Base-by-base conservation (phyloP, 768 basidiomycete genomes). In the Crassisporium funariophilum region DNA sequence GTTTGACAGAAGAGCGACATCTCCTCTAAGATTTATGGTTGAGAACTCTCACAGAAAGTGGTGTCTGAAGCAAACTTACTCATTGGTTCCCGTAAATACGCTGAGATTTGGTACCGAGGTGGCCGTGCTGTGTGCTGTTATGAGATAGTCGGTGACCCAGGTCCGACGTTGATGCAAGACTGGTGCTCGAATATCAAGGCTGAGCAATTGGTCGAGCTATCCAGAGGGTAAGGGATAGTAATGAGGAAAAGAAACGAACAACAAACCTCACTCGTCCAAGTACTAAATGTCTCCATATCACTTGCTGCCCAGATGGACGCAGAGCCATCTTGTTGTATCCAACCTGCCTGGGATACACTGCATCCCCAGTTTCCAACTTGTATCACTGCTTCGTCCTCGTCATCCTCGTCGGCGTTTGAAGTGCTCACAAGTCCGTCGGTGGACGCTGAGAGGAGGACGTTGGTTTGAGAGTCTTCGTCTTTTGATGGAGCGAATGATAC, bases 221-320 rank as follows among this genome's bases (percentile, higher is more conserved):
- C 27, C 16, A 4, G 15, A 19, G 46, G 29, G 41, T 19, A 19
- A 42, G 4, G 10, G 39, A 46, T 9, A 54, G 21, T 17, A 11
- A 36, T 36, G 17, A 20, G 4, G 2, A 15, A n/a, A 4, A 15
- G 20, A 35, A 27, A n/a, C 31, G 25, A 35, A 49, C 63, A 22
- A 49, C 53, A 5, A 17, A 86, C 89, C 67, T 91, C 87, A 37
- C 66, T 66, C 20, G 84, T 79, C 95, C 93, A 98, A 11, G 81
- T 75, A 46, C 88, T 87, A 54, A 95, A 88, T 0, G 89, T 92
- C 65, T 98, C 93, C 94, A 97, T 97, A 68, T 97, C 95, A 53
- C 91, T 94, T 9, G 82, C 78, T 17, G 86, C 87, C 92, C 93
- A 97, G 6, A 93, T 72, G 10, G 50, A 37, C 63, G 69, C 22